These are phyloP conservation scores for Xylariaceae sp. DNA, from an alignment of 2,329 filamentous ascomycete genomes.

Conservation along the genomic window DNA sequence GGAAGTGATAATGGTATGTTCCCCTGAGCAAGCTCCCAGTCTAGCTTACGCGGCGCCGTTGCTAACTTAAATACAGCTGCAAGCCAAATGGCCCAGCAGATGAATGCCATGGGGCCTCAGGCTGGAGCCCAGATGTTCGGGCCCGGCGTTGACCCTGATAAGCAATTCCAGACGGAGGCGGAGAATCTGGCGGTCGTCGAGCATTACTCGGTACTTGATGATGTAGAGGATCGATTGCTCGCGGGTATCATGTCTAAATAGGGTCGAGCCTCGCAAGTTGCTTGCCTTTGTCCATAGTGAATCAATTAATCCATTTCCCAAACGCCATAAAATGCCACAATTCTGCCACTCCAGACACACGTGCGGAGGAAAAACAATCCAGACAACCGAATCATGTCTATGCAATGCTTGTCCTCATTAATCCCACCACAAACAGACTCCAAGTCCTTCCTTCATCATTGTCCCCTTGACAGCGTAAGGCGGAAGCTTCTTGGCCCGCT, in stretches of 20 bases:
- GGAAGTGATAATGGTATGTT: constrained; percentile 87
- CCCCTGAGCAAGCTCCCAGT: too few relatives aligned
- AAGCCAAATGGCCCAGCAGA: constrained; percentile 82
- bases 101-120: constrained; percentile 68
- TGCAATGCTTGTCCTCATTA: constrained; percentile 11
- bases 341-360: background rate
- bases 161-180: constrained; percentile 85
- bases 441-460: constrained; percentile 59
- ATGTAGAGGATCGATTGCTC: constrained; percentile 79
- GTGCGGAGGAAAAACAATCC: constrained; percentile 18
- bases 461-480: constrained; percentile 65
- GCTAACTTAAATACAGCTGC: constrained; percentile 58
- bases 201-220: constrained; percentile 85
- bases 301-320: constrained; percentile 15
- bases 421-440: constrained; percentile 62
- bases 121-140: constrained; percentile 68
- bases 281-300: constrained; percentile 1
- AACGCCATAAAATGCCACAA: constrained; percentile 16
- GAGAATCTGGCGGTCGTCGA: constrained; percentile 95
- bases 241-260: constrained; percentile 43
- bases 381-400: background rate
- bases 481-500: constrained; percentile 52
- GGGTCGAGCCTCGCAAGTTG: constrained; percentile 9
- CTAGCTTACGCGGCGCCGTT: background rate
- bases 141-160: constrained; percentile 89